Evolutionary conservation across 768 basidiomycete genomes (phyloP).

Genomic region (Strobilomyces dryophilus): DNA sequence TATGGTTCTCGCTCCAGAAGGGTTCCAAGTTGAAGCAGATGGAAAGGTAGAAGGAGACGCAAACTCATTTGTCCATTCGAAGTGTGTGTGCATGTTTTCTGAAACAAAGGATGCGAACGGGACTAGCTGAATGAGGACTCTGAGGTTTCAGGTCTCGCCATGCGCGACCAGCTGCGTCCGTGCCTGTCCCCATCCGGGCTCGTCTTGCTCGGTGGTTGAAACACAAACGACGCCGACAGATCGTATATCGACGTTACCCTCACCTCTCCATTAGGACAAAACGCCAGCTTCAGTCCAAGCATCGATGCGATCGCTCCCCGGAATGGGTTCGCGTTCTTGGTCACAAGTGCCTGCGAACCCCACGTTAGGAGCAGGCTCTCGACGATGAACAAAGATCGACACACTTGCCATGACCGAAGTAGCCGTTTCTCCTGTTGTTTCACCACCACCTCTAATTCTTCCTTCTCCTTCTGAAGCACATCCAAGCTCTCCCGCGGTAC

Average conservation of each 20-base stretch:
- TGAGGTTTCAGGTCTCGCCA: too few relatives aligned
- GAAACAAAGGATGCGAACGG: too few relatives aligned
- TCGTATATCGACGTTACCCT: conserved; percentile 87
- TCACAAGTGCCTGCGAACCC: conserved; percentile 62
- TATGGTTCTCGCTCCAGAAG: too few relatives aligned
- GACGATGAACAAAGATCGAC: neutral
- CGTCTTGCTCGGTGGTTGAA: conserved; percentile 54
- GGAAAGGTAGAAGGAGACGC: too few relatives aligned
- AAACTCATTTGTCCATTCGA: too few relatives aligned
- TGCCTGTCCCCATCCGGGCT: conserved; percentile 36
- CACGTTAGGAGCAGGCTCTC: too few relatives aligned
- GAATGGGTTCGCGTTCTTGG: conserved; percentile 62
- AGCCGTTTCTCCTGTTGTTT: conserved; percentile 81
- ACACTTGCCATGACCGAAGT: conserved; percentile 74
- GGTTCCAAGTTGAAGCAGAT: too few relatives aligned
- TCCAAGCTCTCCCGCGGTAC: conserved; percentile 84
- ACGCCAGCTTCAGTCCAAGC: conserved; percentile 86
- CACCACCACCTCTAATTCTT: conserved; percentile 58
- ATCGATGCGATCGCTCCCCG: conserved; percentile 84
- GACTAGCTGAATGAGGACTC: too few relatives aligned
- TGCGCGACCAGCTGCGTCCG: conserved; percentile 74
- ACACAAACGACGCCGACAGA: conserved; percentile 80
- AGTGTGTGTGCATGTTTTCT: too few relatives aligned
- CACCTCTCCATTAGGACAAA: conserved; percentile 87
- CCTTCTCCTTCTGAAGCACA: conserved; percentile 61